Base-by-base conservation (phyloP, 257 asterid species). In the Ehretia macrophylla region DNA sequence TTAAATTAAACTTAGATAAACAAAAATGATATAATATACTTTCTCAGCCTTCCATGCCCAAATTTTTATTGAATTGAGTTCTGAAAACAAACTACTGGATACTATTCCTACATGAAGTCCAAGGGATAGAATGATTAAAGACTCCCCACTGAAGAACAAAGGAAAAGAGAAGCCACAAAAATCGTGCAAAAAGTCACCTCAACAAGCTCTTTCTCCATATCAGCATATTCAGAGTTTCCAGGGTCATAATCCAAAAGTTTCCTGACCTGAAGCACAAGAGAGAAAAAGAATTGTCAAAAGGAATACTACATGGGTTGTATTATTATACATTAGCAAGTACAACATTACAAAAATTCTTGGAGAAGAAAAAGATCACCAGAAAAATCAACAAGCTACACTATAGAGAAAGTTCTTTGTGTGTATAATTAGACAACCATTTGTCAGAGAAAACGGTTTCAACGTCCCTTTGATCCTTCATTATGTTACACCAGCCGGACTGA, bases 151-250 rank as follows among this genome's bases (percentile, higher is more conserved):
- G 35, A 6, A 27, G 20, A n/a, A 16, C 35, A 50, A 49, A 17
- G 50, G 32, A 18, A 58, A 49, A n/a, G 18, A 39, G 46, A 13
- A n/a, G 40, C 12, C 61, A 32, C 19, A 59, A 45, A 56, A 55
- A 13, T 19, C 40, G 51, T 59, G 32, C 47, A 61, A 38, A 56
- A 64, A 69, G 70, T 80, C 84, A 90, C 98, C 99, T 93, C 99
- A 21, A 39, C 76, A 48, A 93, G 97, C 82, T 89, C 99, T 80
- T 83, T 93, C 81, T 89, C 95, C 97, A 93, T 87, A 79, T 93
- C 99, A 76, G 82, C 51, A 67, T 73, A 89, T 48, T 93, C 97
- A 11, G 99, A 60, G 78, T 93, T 93, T 70, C 73, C 76, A 32
- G 88, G 92, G 44, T 89, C 96, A 73, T 85, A 95, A 17, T 67